Conservation (phyloP, 257 asterid species). For the Salvia rosmarinus region DNA sequence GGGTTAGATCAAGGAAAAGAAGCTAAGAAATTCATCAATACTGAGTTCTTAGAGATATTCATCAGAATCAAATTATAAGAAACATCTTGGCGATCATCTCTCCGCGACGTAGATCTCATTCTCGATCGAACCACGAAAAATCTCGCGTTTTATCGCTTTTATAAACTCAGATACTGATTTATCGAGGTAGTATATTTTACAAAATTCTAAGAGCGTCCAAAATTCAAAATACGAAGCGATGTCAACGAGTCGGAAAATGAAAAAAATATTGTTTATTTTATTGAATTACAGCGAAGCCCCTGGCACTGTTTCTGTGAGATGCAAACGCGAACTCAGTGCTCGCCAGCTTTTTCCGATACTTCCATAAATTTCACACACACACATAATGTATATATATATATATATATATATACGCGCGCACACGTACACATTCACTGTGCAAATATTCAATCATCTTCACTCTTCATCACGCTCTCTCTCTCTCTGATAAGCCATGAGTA, state of each 20-base stretch:
- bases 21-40: no score
- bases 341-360: constrained; percentile 51
- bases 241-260: background rate
- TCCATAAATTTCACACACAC: constrained; percentile 23
- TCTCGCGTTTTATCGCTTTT: no score
- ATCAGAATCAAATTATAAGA: no score
- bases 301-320: constrained; percentile 33
- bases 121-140: no score
- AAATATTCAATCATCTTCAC: constrained; percentile 22
- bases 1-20: no score
- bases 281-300: constrained; percentile 10
- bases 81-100: no score
- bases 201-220: background rate
- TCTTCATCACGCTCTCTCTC: constrained; percentile 27
- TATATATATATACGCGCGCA: background rate
- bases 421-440: background rate
- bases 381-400: background rate
- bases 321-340: constrained; percentile 56
- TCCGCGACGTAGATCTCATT: no score
- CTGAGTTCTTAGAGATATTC: no score
- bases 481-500: constrained; percentile 64
- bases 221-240: background rate
- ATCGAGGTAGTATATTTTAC: no score
- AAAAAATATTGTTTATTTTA: background rate
- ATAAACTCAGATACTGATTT: no score